Evolutionary conservation across 371 early-diverging fungal species (phyloP), one percentile per base, ranked within the genome.

Genomic region (Mucor plumbeus): DNA sequence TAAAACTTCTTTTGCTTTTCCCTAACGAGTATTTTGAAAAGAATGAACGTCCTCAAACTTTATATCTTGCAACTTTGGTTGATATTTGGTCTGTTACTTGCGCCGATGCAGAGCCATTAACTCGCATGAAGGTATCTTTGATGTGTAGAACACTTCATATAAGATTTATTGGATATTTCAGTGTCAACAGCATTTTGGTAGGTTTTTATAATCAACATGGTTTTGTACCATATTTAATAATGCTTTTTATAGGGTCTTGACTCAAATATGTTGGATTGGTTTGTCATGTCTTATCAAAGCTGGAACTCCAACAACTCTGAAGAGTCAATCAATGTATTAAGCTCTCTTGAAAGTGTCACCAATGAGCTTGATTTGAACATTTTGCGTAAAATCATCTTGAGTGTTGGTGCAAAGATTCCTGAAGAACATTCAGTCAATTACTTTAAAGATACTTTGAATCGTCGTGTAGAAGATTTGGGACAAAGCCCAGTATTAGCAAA

Each of bases 11-110:
- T 34, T 77, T 82, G 41, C 67, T 86, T 3, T 81, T 87, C 61
- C 88, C 88, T 1, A 74, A 76, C 54, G 88, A 86, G 53, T 86
- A 83, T 54, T 86, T 76, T 65, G 80, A 78, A 57, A 84, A 81
- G 65, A 67, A 65, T 15, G 77, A 87, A 31, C 79, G 86, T 33
- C 70, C 80, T 33, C 70, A 78, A 10, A 62, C 75, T 10, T 39
- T 87, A 35, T 64, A 72, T 38, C 60, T 83, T 19, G 69, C 76
- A 68, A 76, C 78, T 0, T 61, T 83, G 14, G 35, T 83, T n/a
- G 87, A 87, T 41, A 67, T 72, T 10, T 81, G 78, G 69, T 64
- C 75, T 10, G 70, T 76, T 6, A 64, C 63, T n/a, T 61, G 59
- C 36, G 21, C 58, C 31, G 41, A 50, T 14, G 76, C 78, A 0